These are phyloP conservation scores for Calendula officinalis DNA, from an alignment of 129 eudicot species.

Conservation along the genomic window DNA sequence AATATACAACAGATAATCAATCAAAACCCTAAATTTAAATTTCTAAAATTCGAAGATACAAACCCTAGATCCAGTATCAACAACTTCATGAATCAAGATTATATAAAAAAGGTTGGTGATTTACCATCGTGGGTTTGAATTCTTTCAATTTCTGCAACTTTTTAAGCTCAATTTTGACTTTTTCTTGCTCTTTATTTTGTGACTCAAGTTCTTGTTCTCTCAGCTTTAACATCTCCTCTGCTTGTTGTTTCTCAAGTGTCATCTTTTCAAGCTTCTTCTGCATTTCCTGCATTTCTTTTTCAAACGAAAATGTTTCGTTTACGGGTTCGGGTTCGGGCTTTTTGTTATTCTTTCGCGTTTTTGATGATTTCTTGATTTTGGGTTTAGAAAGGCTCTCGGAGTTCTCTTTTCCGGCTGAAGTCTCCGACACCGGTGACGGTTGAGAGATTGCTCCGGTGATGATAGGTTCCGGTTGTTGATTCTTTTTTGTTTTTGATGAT, in stretches of 20 bases:
- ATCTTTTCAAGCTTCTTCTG: conserved; percentile 70
- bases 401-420: conserved; percentile 58
- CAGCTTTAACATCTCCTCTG: conserved; percentile 68
- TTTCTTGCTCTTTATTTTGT: conserved; percentile 57
- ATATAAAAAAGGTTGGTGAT: not conserved
- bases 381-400: conserved; percentile 48
- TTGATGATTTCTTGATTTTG: conserved; percentile 36
- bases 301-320: conserved; percentile 28
- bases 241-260: conserved; percentile 79
- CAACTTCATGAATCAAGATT: not conserved
- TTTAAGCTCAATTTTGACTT: conserved; percentile 77
- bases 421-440: conserved; percentile 11
- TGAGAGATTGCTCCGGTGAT: conserved; percentile 44
- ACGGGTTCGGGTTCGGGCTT: not conserved
- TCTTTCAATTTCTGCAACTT: conserved; percentile 90
- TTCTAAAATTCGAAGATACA: not conserved
- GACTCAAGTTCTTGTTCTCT: conserved; percentile 65
- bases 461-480: conserved; percentile 19
- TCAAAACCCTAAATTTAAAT: not conserved
- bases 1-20: conserved; percentile 6
- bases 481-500: conserved; percentile 37
- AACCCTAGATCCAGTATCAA: conserved; percentile 5
- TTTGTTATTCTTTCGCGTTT: conserved; percentile 2
- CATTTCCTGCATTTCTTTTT: conserved; percentile 77
- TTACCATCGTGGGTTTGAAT: conserved; percentile 83